These are phyloP conservation scores for Phytophthora syringae DNA, from an alignment of 352 stramenopile species.

Conservation along the genomic window DNA sequence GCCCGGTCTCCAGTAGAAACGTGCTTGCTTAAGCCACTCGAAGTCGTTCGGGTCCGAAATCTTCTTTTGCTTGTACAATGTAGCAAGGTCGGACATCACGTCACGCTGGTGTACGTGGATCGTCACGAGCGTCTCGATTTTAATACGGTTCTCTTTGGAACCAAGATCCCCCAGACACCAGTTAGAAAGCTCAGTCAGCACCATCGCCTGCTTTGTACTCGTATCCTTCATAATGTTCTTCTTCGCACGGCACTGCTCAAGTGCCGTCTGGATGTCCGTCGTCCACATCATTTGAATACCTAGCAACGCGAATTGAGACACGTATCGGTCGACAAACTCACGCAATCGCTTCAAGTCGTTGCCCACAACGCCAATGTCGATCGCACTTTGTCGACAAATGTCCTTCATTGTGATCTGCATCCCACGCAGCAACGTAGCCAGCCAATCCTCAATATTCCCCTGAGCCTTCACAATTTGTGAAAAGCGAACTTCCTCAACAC, in stretches of 20 bases:
- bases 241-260: slow-evolving; percentile 95
- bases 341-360: slow-evolving; percentile 93
- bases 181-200: slow-evolving; percentile 94
- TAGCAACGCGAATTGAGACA: slow-evolving; percentile 95
- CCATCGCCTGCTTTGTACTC: slow-evolving; percentile 93
- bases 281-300: slow-evolving; percentile 98
- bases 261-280: slow-evolving; percentile 94
- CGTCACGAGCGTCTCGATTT: slow-evolving; percentile 98
- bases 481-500: slow-evolving; percentile 96
- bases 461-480: slow-evolving; percentile 95
- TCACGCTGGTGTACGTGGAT: slow-evolving; percentile 99
- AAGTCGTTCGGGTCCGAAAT: slow-evolving; percentile 98
- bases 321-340: slow-evolving; percentile 95
- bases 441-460: slow-evolving; percentile 99
- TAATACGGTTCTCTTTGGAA: slow-evolving; percentile 97
- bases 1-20: slow-evolving; percentile 97
- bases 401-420: slow-evolving; percentile 99
- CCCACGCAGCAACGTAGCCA: slow-evolving; percentile 93
- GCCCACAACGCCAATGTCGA: slow-evolving; percentile 92
- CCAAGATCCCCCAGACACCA: slow-evolving; percentile 97
- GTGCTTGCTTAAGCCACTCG: slow-evolving; percentile 99
- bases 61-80: slow-evolving; percentile 96
- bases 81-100: slow-evolving; percentile 95
- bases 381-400: slow-evolving; percentile 93
- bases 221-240: slow-evolving; percentile 98